These are phyloP conservation scores for Penicillium occitanis DNA, from an alignment of 2,329 filamentous ascomycete species.

Conservation along the genomic window DNA sequence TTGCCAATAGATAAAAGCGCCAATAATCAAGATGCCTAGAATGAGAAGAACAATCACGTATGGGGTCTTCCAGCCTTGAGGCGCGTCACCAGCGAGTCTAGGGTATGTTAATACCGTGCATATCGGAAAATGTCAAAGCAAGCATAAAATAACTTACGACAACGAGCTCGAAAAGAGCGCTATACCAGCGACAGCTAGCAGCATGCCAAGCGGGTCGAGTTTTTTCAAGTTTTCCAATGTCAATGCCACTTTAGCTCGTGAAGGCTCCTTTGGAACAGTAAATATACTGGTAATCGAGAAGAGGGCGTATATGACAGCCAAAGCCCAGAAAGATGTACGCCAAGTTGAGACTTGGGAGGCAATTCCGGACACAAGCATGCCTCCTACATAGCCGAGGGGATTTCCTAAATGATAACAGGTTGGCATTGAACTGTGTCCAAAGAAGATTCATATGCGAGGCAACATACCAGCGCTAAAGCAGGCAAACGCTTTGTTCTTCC, in stretches of 20 bases:
- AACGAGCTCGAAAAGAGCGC: slow-evolving; percentile 64
- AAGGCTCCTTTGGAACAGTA: slow-evolving; percentile 59
- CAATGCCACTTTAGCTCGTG: slow-evolving; percentile 44
- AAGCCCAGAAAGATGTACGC: slow-evolving; percentile 62
- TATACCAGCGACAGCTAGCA: slow-evolving; percentile 63
- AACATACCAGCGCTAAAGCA: slow-evolving; percentile 53
- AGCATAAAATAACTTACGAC: slow-evolving; percentile 42
- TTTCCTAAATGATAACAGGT: slow-evolving; percentile 43
- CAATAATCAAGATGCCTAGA: slow-evolving; percentile 57
- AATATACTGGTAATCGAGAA: slow-evolving; percentile 60
- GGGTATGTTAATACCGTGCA: background rate
- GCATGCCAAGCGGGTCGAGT: slow-evolving; percentile 62
- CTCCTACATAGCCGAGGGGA: slow-evolving; percentile 57
- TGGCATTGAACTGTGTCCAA: too few relatives aligned
- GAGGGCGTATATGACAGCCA: slow-evolving; percentile 63
- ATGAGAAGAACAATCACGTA: slow-evolving; percentile 64
- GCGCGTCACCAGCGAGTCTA: slow-evolving; percentile 54
- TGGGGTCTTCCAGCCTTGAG: slow-evolving; percentile 61
- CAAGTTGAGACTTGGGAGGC: slow-evolving; percentile 62
- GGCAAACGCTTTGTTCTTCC: slow-evolving; percentile 66
- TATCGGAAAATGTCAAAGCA: background rate
- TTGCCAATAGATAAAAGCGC: slow-evolving; percentile 64
- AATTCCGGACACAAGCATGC: slow-evolving; percentile 62
- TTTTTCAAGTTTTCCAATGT: slow-evolving; percentile 53
- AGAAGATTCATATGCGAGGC: background rate